phyloP scores from a whole-genome alignment of 2,329 filamentous ascomycete species.

The Arthrobotrys sphaeroides region DNA sequence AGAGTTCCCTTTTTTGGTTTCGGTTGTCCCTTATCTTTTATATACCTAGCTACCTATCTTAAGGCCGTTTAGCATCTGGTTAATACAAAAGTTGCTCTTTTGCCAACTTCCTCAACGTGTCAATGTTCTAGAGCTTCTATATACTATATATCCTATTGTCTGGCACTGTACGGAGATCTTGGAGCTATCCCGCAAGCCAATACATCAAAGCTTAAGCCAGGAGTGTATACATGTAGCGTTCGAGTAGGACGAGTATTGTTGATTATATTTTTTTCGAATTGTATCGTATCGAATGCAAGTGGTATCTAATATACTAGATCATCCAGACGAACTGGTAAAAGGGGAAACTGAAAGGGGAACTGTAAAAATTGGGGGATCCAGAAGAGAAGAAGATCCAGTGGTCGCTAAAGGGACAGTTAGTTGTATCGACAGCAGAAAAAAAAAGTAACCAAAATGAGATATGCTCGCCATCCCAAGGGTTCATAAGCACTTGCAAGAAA shows the following conservation, averaged over 20 bases:
- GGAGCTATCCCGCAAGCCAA: too few species aligned
- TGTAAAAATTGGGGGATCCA: neutral
- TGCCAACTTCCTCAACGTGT: too few species aligned
- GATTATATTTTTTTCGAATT: neutral
- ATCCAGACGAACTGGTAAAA: neutral
- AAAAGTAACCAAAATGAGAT: neutral
- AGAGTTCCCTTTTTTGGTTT: neutral
- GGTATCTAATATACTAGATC: neutral
- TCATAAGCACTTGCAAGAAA: neutral
- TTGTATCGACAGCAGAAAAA: constrained; percentile 2
- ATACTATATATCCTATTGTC: too few species aligned
- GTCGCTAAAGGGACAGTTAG: constrained; percentile 12
- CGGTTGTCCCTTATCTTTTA: too few species aligned
- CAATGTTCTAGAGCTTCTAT: neutral
- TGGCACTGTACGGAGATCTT: too few species aligned
- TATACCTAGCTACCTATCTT: too few species aligned
- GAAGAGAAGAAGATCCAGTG: neutral
- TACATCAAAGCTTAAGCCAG: too few species aligned
- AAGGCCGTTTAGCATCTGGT: neutral
- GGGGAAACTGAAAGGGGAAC: neutral
- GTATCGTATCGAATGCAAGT: constrained; percentile 1
- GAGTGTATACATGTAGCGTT: too few species aligned
- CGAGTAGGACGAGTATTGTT: too few species aligned
- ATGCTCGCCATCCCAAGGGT: constrained; percentile 2
- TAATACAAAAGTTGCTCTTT: constrained; percentile 10